Evolutionary conservation across 129 eudicot genomes (phyloP), one percentile per base, ranked within the genome.

Genomic region (Silybum marianum): DNA sequence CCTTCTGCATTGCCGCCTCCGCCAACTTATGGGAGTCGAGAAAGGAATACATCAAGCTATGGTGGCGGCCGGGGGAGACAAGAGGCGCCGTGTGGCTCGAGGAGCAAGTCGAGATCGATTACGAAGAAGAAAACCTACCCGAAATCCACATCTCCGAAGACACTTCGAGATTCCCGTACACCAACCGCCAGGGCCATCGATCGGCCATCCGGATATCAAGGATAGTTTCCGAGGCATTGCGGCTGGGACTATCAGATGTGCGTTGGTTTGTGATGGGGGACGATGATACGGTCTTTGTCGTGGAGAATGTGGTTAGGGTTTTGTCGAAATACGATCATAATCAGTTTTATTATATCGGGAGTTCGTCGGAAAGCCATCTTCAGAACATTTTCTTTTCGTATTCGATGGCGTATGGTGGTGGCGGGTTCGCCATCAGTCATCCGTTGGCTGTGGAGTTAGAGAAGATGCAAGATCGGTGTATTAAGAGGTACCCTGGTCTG

Each of bases 191-290:
- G 77, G 97, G 95, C 1, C 69, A 66, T 14, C 65, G 97, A 44
- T 83, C 97, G 0, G 97, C 98, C 0, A 34, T 93, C 23, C 86
- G 98, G 73, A 88, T 93, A 36, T 88, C 98, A 0, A 87, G 97
- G 73, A 87, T 91, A 2, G 97, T 93, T 2, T 91, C 98, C 0
- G 98, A 93, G 89, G 91, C 97, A 1, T 34, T 90, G 14, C 73
- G 86, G 72, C 38, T 91, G 4, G 98, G 97, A 32, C 10, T 91
- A 72, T 72, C 86, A 60, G 90, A 87, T n/a, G 85, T 91, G 30
- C 77, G 97, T 79, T 91, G 98, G 98, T 91, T 93, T 42, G 98
- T 93, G 7, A 93, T 93, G 97, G 98, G 97, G 16, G 98, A 93
- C 38, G 98, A 93, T 71, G 98, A 93, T 72, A 93, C 98, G 0